A percentile compares a stretch with the other conserved stretches of the same genome.
Evolutionary conservation across 1,139 yeast species (phyloP).

Genomic region (Scheffersomyces segobiensis): DNA sequence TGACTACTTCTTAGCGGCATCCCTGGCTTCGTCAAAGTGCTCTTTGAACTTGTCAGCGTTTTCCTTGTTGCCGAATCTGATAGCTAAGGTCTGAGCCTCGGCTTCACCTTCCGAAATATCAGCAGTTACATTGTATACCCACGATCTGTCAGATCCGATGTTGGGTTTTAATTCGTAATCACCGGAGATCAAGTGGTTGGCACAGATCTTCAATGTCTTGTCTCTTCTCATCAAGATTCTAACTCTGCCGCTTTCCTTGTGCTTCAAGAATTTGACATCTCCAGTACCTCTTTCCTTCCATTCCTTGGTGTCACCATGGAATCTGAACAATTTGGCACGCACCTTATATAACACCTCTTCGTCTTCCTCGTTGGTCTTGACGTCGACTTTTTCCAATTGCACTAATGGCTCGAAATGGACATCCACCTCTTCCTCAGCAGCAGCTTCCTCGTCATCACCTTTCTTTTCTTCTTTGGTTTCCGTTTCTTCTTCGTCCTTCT

Average conservation of each 20-base stretch:
- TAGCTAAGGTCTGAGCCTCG: constrained; percentile 95
- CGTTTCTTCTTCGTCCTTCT: constrained; percentile 43
- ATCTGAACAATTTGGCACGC: constrained; percentile 93
- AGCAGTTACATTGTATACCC: constrained; percentile 96
- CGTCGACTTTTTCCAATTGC: constrained; percentile 92
- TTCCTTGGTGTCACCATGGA: constrained; percentile 78
- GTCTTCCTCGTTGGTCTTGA: constrained; percentile 94
- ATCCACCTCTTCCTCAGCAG: constrained; percentile 87
- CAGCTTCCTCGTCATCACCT: constrained; percentile 53
- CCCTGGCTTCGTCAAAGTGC: constrained; percentile 82
- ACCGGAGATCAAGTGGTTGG: constrained; percentile 88
- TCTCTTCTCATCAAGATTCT: constrained; percentile 98
- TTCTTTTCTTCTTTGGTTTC: constrained; percentile 30
- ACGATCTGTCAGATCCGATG: constrained; percentile 95
- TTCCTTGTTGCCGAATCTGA: constrained; percentile 95
- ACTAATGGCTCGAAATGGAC: constrained; percentile 97
- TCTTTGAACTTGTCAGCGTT: constrained; percentile 96
- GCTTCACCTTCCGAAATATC: constrained; percentile 96
- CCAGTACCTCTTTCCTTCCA: constrained; percentile 99
- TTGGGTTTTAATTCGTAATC: constrained; percentile 88
- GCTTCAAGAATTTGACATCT: constrained; percentile 93
- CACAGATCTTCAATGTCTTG: constrained; percentile 96
- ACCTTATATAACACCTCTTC: constrained; percentile 88
- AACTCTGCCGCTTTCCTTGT: constrained; percentile 75
- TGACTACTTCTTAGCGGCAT: constrained; percentile 13